Base-by-base conservation (phyloP, 108 stramenopile genomes). In the Fragilariopsis cylindrus region DNA sequence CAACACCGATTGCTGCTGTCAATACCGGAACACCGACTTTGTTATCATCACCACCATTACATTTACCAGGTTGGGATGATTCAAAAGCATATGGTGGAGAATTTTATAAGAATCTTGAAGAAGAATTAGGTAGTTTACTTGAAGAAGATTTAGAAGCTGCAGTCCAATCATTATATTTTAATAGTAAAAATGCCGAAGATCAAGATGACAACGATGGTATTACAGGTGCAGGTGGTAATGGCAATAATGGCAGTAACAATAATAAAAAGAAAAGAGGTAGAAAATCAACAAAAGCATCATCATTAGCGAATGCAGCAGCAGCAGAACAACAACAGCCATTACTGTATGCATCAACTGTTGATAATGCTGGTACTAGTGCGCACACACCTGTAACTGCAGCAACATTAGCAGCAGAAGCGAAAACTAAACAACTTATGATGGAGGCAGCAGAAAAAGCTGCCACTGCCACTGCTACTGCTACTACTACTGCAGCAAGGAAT, bases 131-230 rank as follows among this genome's bases (percentile, higher is more conserved):
- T 1, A 57, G 84, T 48, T 74, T 95, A 57, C 71, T 92, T 63
- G 91, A 95, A 75, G 93, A 95, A 79, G 93, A 95, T 60, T 70
- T 92, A 60, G 91, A 95, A 70, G 90, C 91, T n/a, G 88, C 91
- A 8, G 88, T 92, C 44, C 81, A 87, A 45, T 85, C 91, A 30
- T 65, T 94, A 48, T 62, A 76, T 54, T 60, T 15, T 55, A 55
- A 71, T 48, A 66, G 18, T 21, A 6, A n/a, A 11, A 48, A n/a
- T 18, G 48, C 49, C 3, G 3, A n/a, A 11, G 49, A 4, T 19
- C 6, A 9, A n/a, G 18, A 60, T 2, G 18, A 12, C 8, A 60
- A 21, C 58, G 67, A 68, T 7, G 49, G 12, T 53, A 53, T n/a
- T 53, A n/a, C 52, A 53, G n/a, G 15, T 53, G n/a, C 52, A 12